These are phyloP conservation scores for Corchorus capsularis DNA, from an alignment of 345 rosid species.

Conservation along the genomic window DNA sequence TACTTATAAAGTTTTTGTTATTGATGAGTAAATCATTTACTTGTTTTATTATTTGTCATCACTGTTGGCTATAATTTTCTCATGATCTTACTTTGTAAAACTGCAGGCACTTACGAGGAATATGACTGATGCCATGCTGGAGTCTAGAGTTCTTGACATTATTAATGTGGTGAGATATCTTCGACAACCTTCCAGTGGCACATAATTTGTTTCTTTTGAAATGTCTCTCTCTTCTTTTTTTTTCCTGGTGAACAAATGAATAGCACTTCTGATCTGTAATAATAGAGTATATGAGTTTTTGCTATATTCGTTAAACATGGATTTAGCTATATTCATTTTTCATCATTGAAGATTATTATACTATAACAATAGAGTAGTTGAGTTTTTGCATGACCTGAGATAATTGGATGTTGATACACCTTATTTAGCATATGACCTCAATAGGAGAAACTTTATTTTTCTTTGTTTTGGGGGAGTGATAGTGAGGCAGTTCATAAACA, in stretches of 20 bases:
- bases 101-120: constrained; percentile 71
- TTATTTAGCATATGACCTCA: not conserved
- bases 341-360: not conserved
- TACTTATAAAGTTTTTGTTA: not conserved
- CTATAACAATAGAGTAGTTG: not conserved
- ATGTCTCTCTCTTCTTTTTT: no score
- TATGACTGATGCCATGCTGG: constrained; percentile 83
- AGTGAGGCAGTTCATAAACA: not conserved
- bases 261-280: no score
- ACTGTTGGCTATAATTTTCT: constrained; percentile 7
- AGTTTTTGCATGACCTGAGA: not conserved
- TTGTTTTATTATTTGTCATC: constrained; percentile 3
- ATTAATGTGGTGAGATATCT: constrained; percentile 56
- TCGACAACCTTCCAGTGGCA: not conserved
- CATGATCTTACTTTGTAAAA: constrained; percentile 13
- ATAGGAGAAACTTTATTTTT: not conserved
- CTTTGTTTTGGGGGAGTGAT: not conserved
- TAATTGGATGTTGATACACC: not conserved
- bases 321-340: not conserved
- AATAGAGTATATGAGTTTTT: no score
- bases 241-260: no score
- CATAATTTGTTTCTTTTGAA: not conserved
- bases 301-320: no score
- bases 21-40: not conserved
- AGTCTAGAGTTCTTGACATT: constrained; percentile 74